These are phyloP conservation scores for Colletotrichum scovillei DNA, from an alignment of 2,329 filamentous ascomycete genomes.

Conservation along the genomic window DNA sequence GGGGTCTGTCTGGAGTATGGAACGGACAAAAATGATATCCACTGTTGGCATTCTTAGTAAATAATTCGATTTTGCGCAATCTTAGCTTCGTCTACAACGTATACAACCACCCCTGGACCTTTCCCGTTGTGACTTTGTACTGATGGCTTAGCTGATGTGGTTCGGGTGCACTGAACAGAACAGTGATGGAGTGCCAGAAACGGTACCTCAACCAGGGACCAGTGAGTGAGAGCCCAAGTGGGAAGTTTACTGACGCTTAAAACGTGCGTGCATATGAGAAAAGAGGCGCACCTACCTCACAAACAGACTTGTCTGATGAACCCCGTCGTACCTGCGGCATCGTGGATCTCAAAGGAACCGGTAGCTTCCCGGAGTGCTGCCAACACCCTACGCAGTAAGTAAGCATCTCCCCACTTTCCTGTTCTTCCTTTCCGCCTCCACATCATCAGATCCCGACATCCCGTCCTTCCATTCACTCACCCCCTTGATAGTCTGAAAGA, in stretches of 20 bases:
- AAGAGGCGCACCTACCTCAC: not conserved
- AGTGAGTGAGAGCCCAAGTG: not conserved
- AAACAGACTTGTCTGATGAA: not conserved
- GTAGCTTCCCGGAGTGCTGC: not conserved
- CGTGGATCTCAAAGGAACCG: not conserved
- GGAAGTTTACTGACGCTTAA: too few species aligned
- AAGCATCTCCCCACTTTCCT: not conserved
- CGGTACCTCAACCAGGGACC: not conserved
- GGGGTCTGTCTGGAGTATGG: conserved; percentile 21
- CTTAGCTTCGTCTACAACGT: not conserved
- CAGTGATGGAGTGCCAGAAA: not conserved
- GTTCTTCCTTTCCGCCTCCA: not conserved
- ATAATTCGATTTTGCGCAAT: not conserved
- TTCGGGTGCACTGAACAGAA: too few species aligned
- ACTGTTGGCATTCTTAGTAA: conserved; percentile 3
- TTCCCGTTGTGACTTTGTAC: too few species aligned
- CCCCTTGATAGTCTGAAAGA: not conserved
- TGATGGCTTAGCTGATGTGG: too few species aligned
- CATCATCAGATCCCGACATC: not conserved
- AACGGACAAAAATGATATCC: conserved; percentile 29
- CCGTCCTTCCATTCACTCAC: not conserved
- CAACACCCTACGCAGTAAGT: too few species aligned
- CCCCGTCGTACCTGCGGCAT: not conserved
- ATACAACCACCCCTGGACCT: too few species aligned
- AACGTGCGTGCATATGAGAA: too few species aligned